Percentiles rank a stretch among this genome's conserved stretches.
Evolutionary conservation across 345 rosid species (phyloP).

Genomic region (Luvunga scandens): DNA sequence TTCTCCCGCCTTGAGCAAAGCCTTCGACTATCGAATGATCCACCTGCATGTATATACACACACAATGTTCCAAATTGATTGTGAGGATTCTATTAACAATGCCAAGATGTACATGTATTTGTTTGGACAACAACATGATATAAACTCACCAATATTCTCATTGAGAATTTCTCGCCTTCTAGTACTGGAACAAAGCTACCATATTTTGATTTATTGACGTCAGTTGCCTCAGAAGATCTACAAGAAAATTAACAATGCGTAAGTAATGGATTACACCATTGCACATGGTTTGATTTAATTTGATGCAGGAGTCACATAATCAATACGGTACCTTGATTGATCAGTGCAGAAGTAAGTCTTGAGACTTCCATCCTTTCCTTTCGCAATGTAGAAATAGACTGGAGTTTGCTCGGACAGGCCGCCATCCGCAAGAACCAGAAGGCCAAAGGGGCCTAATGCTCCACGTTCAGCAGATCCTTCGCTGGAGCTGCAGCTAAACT

Average conservation of each 20-base stretch:
- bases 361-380: slow-evolving; percentile 51
- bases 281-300: neutral
- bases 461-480: slow-evolving; percentile 63
- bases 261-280: neutral
- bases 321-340: slow-evolving; percentile 48
- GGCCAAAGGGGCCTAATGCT: slow-evolving; percentile 87
- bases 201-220: slow-evolving; percentile 50
- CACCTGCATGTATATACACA: slow-evolving; percentile 28
- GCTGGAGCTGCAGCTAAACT: slow-evolving; percentile 51
- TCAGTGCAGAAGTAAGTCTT: slow-evolving; percentile 78
- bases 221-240: slow-evolving; percentile 72
- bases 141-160: slow-evolving; percentile 65
- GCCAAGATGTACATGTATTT: neutral
- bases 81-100: neutral
- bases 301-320: neutral
- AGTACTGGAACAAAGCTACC: slow-evolving; percentile 72
- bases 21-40: slow-evolving; percentile 82
- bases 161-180: slow-evolving; percentile 59
- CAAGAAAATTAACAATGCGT: neutral
- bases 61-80: neutral
- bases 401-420: slow-evolving; percentile 71
- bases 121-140: neutral
- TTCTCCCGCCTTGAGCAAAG: slow-evolving; percentile 84
- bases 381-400: slow-evolving; percentile 73
- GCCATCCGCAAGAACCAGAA: slow-evolving; percentile 69